Conservation (phyloP, 176 grass and related monocot genomes). For the Oryza australiensis region DNA sequence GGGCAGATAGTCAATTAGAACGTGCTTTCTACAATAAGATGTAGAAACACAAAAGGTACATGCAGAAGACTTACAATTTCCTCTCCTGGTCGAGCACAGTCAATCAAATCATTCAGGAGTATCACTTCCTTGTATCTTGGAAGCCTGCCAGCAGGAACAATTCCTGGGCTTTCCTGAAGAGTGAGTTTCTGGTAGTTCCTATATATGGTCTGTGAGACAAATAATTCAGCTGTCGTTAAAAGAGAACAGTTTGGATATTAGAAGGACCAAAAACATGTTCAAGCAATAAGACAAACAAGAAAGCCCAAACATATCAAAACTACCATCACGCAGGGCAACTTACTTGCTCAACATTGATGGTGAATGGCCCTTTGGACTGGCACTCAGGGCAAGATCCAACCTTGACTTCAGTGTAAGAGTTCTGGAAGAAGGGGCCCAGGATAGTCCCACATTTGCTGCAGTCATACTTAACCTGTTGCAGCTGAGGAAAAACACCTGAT, state of each 20-base stretch:
- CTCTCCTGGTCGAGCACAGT: slow-evolving; percentile 96
- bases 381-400: slow-evolving; percentile 96
- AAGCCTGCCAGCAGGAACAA: slow-evolving; percentile 94
- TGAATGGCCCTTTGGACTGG: slow-evolving; percentile 97
- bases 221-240: slow-evolving; percentile 1
- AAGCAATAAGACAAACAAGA: slow-evolving; percentile 2
- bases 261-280: not conserved
- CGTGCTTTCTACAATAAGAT: slow-evolving; percentile 5
- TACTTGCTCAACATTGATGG: slow-evolving; percentile 92
- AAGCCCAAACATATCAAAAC: not conserved
- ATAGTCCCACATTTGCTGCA: slow-evolving; percentile 89
- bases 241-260: not conserved
- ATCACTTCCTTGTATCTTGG: slow-evolving; percentile 99
- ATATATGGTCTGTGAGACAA: slow-evolving; percentile 78
- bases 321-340: slow-evolving; percentile 8
- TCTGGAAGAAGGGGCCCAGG: slow-evolving; percentile 96
- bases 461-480: slow-evolving; percentile 98
- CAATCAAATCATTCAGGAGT: slow-evolving; percentile 94
- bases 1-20: slow-evolving; percentile 6
- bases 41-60: not conserved
- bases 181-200: slow-evolving; percentile 97
- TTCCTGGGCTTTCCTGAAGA: slow-evolving; percentile 96
- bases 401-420: slow-evolving; percentile 93
- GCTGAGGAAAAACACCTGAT: slow-evolving; percentile 90
- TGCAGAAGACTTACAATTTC: slow-evolving; percentile 81